Evolutionary conservation across 2,329 filamentous ascomycete genomes (phyloP).

Genomic region (Botrytis tulipae): DNA sequence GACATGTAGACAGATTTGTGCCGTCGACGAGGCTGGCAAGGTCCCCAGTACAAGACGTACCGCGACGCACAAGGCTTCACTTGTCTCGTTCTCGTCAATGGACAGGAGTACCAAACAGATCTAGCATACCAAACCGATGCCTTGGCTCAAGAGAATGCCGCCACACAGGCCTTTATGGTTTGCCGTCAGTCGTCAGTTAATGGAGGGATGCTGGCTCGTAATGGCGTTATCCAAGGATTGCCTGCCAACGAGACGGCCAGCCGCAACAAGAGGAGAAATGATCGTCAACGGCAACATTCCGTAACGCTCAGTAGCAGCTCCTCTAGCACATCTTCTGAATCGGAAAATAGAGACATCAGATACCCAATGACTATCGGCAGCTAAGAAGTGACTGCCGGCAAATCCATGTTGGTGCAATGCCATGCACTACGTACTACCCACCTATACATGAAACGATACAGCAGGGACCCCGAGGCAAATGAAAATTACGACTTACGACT

Average conservation of each 20-base stretch:
- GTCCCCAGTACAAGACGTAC: slow-evolving; percentile 85
- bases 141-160: slow-evolving; percentile 87
- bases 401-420: slow-evolving; percentile 13
- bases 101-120: slow-evolving; percentile 93
- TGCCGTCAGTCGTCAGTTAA: slow-evolving; percentile 97
- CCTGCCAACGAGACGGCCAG: slow-evolving; percentile 46
- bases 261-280: slow-evolving; percentile 35
- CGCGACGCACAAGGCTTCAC: slow-evolving; percentile 72
- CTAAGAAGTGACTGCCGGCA: slow-evolving; percentile 33
- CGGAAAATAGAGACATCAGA: slow-evolving; percentile 29
- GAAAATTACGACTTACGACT: slow-evolving; percentile 18
- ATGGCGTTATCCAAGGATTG: slow-evolving; percentile 66
- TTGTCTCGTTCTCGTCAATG: slow-evolving; percentile 92
- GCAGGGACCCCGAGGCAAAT: slow-evolving; percentile 10
- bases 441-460: slow-evolving; percentile 5
- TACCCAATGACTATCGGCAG: slow-evolving; percentile 27
- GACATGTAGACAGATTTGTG: slow-evolving; percentile 69
- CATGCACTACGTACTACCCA: neutral
- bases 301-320: slow-evolving; percentile 40
- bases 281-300: slow-evolving; percentile 36
- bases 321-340: slow-evolving; percentile 39
- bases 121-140: slow-evolving; percentile 77
- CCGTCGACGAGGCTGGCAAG: slow-evolving; percentile 88
- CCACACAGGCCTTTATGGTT: slow-evolving; percentile 95
- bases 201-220: slow-evolving; percentile 79